These are phyloP conservation scores for Starmerella khaoyaiensis DNA, from an alignment of 805 yeast genomes.

Conservation along the genomic window DNA sequence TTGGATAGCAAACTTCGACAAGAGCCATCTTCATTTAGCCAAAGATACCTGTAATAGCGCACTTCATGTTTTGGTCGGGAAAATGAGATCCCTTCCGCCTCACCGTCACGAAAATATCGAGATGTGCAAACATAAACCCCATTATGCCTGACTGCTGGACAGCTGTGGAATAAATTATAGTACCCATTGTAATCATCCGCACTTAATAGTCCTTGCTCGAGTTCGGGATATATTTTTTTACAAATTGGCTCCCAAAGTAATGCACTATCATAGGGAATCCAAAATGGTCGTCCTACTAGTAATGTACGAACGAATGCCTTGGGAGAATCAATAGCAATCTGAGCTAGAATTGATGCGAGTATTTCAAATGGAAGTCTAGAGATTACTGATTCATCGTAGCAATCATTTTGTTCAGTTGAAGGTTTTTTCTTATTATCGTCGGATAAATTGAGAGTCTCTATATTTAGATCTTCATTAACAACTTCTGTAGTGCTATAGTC, in stretches of 20 bases:
- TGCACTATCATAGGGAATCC: conserved; percentile 17
- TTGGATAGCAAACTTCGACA: conserved; percentile 58
- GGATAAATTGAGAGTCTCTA: too few relatives aligned
- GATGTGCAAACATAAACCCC: conserved; percentile 82
- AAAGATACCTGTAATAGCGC: conserved; percentile 72
- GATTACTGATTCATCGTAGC: conserved; percentile 3
- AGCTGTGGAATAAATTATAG: conserved; percentile 40
- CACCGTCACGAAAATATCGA: conserved; percentile 74
- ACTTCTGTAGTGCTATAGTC: too few relatives aligned
- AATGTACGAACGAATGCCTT: conserved; percentile 11
- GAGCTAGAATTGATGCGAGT: conserved; percentile 22
- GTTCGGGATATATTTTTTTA: conserved; percentile 14
- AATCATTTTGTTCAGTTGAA: too few relatives aligned
- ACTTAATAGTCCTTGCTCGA: conserved; percentile 5
- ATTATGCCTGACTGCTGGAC: conserved; percentile 68
- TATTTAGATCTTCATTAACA: too few relatives aligned
- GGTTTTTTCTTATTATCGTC: too few relatives aligned
- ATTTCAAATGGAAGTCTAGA: conserved; percentile 24
- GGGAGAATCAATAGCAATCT: conserved; percentile 19
- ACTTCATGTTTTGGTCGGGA: conserved; percentile 66
- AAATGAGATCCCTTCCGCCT: conserved; percentile 45
- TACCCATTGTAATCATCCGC: conserved; percentile 25
- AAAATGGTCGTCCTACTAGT: conserved; percentile 16
- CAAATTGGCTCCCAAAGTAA: conserved; percentile 24
- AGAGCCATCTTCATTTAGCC: conserved; percentile 70